Conservation (phyloP, 1,284 basidiomycete genomes). For the Athelia sp. region DNA sequence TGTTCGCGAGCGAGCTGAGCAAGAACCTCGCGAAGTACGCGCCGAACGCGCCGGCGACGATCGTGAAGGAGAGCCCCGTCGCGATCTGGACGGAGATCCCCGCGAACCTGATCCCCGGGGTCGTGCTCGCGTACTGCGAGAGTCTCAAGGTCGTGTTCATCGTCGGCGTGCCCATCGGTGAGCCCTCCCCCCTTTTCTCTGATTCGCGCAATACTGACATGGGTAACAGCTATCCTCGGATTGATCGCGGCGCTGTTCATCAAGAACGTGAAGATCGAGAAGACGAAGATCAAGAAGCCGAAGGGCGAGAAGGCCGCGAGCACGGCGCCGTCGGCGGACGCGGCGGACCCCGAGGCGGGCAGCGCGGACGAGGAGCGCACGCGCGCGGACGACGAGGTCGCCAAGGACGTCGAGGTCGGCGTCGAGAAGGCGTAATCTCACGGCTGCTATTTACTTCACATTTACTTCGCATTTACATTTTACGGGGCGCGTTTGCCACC, state of each 20-base stretch:
- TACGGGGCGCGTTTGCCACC: too few species aligned
- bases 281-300: background rate
- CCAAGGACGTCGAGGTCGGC: too few species aligned
- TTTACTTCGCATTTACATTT: too few species aligned
- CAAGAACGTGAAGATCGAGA: conserved; percentile 4
- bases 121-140: conserved; percentile 6
- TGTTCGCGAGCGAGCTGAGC: conserved; percentile 8
- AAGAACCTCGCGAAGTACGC: conserved; percentile 8
- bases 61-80: conserved; percentile 3
- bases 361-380: too few species aligned
- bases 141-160: conserved; percentile 8
- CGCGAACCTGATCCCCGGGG: conserved; percentile 3
- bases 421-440: too few species aligned
- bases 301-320: too few species aligned
- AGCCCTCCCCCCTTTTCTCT: background rate
- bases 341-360: too few species aligned
- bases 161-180: conserved; percentile 7
- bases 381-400: too few species aligned
- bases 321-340: too few species aligned
- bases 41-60: conserved; percentile 7
- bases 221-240: conserved; percentile 1
- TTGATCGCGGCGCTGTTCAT: conserved; percentile 5
- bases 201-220: background rate
- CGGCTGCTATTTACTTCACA: too few species aligned
- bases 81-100: conserved; percentile 7